Base-by-base conservation (phyloP, 2,329 filamentous ascomycete species). In the Phaeosphaeriaceae sp. region DNA sequence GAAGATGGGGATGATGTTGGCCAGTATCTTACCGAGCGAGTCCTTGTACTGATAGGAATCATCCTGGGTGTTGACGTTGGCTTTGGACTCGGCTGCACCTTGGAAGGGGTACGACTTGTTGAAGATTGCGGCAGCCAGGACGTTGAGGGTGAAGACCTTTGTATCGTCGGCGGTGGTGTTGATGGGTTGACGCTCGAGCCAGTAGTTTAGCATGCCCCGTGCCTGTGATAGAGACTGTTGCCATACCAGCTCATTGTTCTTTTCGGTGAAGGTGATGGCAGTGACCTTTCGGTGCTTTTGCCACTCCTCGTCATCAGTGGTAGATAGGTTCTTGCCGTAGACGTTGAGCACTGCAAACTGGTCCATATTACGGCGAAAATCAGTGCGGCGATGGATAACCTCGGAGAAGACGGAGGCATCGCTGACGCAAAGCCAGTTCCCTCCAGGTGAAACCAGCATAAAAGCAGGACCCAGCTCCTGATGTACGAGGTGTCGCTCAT, bases 201-300 rank as follows among this genome's bases (percentile, higher is more conserved):
- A 40, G 17, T 20, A 37, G 23, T 9, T 34, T 17, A 17, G 40
- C 56, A 67, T 61, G 3, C 45, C 46, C 6, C 46, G 11, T 1
- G 37, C 48, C 34, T 66, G 61, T 15, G 17, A 6, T 3, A 67
- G 26, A 1, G 54, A 46, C 16, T 59, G 34, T 13, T 39, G 20
- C 64, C 64, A 70, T 1, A 67, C 64, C 6, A 70, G 39, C 35
- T 59, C 57, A 33, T 68, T 67, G 39, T 60, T 66, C 33, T 50
- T 56, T 38, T 68, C 66, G 2, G 50, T 66, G 30, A 70, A 68
- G 3, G 60, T 57, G 17, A 49, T 34, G 1, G 46, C 51, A 1
- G 63, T 64, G 13, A 63, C 42, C 43, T 65, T 66, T 9, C 64
- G 57, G 28, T 67, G 64, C 11, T 48, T 52, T 37, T 60, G 49